phyloP scores from a whole-genome alignment of 371 early-diverging fungal species.

The Basidiobolus meristosporus region DNA sequence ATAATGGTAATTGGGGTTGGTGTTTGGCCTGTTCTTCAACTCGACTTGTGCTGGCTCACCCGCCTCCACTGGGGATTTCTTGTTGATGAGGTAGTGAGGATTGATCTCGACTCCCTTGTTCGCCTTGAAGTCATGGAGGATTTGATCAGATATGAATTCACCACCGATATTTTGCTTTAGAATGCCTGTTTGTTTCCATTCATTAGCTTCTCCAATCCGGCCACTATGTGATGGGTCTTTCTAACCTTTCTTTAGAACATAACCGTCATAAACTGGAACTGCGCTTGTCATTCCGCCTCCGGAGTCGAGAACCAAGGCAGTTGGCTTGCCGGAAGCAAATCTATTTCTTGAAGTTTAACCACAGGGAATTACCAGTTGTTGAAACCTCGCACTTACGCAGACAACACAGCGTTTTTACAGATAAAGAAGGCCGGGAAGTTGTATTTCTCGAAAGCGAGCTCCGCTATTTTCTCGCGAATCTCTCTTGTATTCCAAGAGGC shows the following conservation, averaged over 20 bases:
- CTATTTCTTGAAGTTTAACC: constrained; percentile 11
- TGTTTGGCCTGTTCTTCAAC: constrained; percentile 27
- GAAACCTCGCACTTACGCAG: constrained; percentile 45
- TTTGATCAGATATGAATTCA: constrained; percentile 58
- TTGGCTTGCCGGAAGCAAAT: constrained; percentile 76
- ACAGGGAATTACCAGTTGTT: neutral
- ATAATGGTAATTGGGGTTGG: constrained; percentile 42
- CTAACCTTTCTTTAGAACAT: constrained; percentile 69
- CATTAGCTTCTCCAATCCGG: neutral
- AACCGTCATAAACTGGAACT: constrained; percentile 90
- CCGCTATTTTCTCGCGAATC: constrained; percentile 66
- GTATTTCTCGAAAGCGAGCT: constrained; percentile 87
- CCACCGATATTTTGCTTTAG: constrained; percentile 63
- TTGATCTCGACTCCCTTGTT: constrained; percentile 37
- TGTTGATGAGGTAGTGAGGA: constrained; percentile 67
- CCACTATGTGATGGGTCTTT: neutral
- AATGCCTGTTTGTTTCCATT: constrained; percentile 17
- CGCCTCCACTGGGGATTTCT: constrained; percentile 50
- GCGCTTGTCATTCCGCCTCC: constrained; percentile 76
- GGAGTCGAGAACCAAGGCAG: constrained; percentile 80
- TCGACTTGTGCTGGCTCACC: constrained; percentile 36
- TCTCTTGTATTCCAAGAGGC: constrained; percentile 76
- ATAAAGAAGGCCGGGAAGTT: constrained; percentile 82
- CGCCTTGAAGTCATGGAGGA: constrained; percentile 34
- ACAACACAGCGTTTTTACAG: constrained; percentile 73